Evolutionary conservation across 2,329 filamentous ascomycete species (phyloP), one percentile per base, ranked within the genome.

Genomic region (Diaporthe helianthi): DNA sequence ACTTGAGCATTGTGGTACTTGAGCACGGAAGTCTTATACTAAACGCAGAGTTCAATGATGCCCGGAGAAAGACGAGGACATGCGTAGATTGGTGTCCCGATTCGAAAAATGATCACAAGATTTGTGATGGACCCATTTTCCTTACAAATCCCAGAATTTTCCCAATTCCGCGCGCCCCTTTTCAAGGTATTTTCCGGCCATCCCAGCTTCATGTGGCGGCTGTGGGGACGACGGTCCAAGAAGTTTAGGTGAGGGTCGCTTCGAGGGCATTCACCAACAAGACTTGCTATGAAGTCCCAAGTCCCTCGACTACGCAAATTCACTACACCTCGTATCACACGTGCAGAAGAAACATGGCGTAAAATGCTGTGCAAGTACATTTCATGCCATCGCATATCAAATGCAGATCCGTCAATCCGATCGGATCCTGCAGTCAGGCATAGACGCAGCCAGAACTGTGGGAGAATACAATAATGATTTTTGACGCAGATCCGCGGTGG

Each of bases 111-210:
- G 26, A 24, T 61, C 9, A 47, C 19, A 24, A 15, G 58, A 61
- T 61, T 61, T 61, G 58, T 47, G 26, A 47, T 61, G 54, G 54
- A 60, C 22, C 54, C 54, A 60, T 60, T 31, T 44, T 47, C 26
- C 58, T 47, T 26, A 61, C 41, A 44, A 47, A 61, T 61, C 10
- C 41, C 19, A 13, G 38, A 12, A 47, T 13, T 2, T 17, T 47
- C 8, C 15, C 41, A 44, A 61, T 41, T 47, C 13, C 58, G 31
- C 41, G 29, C 8, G 17, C 58, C 58, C 55, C 19, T 61, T 61
- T 61, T 26, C 55, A 61, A 47, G 3, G 47, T 47, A n/a, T 17
- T n/a, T n/a, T n/a, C n/a, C 41, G 46, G 58, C 47, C 41, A 61
- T 61, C 58, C 58, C 22, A 47, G 26, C 58, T 33, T 47, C 1